A percentile compares a stretch with the other conserved stretches of the same genome.
These are phyloP conservation scores for Heterobasidion annosum DNA, from an alignment of 1,284 basidiomycete genomes.

Conservation along the genomic window DNA sequence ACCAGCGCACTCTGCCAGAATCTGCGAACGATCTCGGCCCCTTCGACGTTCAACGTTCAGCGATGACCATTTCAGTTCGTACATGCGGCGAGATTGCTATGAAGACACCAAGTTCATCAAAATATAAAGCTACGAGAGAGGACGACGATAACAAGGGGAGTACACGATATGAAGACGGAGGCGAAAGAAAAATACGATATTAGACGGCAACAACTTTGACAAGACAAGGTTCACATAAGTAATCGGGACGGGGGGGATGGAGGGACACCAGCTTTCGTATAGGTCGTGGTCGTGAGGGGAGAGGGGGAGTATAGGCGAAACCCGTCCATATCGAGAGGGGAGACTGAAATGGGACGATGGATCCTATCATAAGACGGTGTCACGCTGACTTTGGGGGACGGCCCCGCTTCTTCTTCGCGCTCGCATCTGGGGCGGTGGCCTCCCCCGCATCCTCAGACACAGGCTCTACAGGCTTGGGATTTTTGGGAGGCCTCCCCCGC, in stretches of 20 bases:
- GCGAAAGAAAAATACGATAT: constrained; percentile 7
- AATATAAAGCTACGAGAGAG: constrained; percentile 11
- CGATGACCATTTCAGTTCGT: neutral
- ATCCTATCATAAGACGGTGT: constrained; percentile 11
- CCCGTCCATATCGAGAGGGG: neutral
- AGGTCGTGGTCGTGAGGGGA: neutral
- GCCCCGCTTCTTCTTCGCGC: constrained; percentile 57
- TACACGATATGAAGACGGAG: constrained; percentile 10
- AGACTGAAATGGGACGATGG: constrained; percentile 8
- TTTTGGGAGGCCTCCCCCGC: constrained; percentile 68
- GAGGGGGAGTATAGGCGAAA: neutral
- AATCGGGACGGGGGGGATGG: neutral
- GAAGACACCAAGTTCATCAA: constrained; percentile 13
- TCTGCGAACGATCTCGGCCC: constrained; percentile 1
- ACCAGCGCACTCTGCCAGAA: neutral
- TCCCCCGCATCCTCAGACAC: constrained; percentile 33
- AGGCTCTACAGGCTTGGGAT: constrained; percentile 36
- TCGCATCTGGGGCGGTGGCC: constrained; percentile 15
- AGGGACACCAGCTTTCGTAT: neutral
- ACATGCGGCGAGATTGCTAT: constrained; percentile 9
- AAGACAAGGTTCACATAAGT: neutral
- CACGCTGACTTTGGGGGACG: constrained; percentile 50
- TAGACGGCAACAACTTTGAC: constrained; percentile 4
- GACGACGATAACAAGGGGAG: constrained; percentile 5
- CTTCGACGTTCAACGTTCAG: constrained; percentile 7